Evolutionary conservation across 805 yeast genomes (phyloP).

Genomic region (Myxozyma lipomycoides): DNA sequence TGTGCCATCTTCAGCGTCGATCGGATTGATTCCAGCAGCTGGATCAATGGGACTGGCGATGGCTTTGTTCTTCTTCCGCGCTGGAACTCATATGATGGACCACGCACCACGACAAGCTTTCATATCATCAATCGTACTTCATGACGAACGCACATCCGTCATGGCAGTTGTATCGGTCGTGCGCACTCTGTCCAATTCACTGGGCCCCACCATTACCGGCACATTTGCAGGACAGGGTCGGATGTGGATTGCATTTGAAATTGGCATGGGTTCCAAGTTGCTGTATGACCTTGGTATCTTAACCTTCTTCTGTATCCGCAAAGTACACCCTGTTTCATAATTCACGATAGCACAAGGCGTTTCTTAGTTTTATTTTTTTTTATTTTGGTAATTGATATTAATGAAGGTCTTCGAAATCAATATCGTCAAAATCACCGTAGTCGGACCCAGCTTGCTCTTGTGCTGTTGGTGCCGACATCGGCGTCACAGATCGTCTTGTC

Average conservation of each 20-base stretch:
- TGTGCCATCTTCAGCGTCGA: conserved; percentile 67
- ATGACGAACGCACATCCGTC: conserved; percentile 62
- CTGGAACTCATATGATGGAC: conserved; percentile 72
- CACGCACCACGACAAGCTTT: conserved; percentile 85
- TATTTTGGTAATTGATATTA: too few species aligned
- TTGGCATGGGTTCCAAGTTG: conserved; percentile 36
- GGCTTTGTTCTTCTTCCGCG: conserved; percentile 50
- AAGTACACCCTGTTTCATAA: neutral
- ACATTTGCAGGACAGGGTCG: conserved; percentile 48
- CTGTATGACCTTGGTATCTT: conserved; percentile 34
- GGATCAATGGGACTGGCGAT: conserved; percentile 45
- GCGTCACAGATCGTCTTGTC: too few species aligned
- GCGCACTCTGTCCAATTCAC: conserved; percentile 75
- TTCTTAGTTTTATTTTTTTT: too few species aligned
- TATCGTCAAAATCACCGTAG: neutral
- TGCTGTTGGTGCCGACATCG: conserved; percentile 1
- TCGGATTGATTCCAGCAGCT: conserved; percentile 50
- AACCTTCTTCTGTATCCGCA: conserved; percentile 1
- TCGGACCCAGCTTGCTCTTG: neutral
- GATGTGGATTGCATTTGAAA: conserved; percentile 33
- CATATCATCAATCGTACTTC: conserved; percentile 60
- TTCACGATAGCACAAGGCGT: too few species aligned
- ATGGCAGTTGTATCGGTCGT: conserved; percentile 82
- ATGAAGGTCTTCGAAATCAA: neutral
- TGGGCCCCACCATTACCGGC: conserved; percentile 80